Percentiles rank a stretch among this genome's conserved stretches.
These are phyloP conservation scores for Solanum pennellii DNA, from an alignment of 257 asterid genomes.

Conservation along the genomic window DNA sequence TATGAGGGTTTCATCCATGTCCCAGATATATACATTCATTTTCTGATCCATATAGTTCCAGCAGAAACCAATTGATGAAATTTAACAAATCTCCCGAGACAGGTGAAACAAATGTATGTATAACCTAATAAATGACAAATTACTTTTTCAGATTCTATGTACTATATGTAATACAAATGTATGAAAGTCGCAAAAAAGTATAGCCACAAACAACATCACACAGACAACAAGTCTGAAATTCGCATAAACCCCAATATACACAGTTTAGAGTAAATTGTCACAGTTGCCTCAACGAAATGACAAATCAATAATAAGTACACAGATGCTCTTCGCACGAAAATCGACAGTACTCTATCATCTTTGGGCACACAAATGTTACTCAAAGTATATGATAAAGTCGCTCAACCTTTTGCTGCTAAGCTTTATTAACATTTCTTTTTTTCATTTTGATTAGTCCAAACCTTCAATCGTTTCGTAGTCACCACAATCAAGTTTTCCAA, in stretches of 20 bases:
- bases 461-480: not conserved
- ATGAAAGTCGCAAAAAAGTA: not conserved
- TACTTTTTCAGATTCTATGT: not conserved
- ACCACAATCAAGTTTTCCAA: not conserved
- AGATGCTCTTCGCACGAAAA: not conserved
- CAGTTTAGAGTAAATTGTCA: not conserved
- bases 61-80: not conserved
- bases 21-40: constrained; percentile 82
- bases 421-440: not conserved
- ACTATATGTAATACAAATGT: not conserved
- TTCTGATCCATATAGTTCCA: constrained; percentile 32
- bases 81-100: not conserved
- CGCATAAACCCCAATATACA: not conserved
- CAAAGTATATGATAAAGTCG: not conserved
- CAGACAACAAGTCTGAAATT: not conserved
- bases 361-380: not conserved
- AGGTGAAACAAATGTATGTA: not conserved
- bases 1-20: constrained; percentile 97
- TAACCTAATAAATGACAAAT: not conserved
- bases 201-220: not conserved
- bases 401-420: not conserved
- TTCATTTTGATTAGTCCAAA: not conserved
- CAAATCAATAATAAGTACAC: not conserved
- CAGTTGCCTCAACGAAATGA: not conserved
- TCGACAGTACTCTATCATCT: not conserved